A percentile compares a stretch with the other conserved stretches of the same genome.
phyloP scores from a whole-genome alignment of 108 stramenopile species.

The Nannochloropsis salina region DNA sequence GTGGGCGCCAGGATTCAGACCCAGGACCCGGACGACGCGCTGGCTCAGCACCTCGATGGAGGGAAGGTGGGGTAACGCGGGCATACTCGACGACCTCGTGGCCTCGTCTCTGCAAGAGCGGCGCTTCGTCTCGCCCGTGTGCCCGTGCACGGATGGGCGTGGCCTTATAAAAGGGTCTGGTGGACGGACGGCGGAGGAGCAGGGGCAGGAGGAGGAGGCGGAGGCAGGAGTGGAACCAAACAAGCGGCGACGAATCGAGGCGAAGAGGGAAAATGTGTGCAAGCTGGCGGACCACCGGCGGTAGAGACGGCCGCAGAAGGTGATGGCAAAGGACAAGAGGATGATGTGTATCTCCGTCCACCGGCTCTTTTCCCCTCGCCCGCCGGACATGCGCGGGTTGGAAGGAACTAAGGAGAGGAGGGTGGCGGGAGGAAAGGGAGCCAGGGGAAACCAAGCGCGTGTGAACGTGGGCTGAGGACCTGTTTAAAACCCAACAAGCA shows the following conservation, averaged over 20 bases:
- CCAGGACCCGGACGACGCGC: background rate
- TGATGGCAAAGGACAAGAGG: background rate
- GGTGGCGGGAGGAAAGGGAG: too few relatives aligned
- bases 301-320: background rate
- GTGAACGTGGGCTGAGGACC: too few relatives aligned
- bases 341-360: background rate
- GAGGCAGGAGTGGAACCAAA: background rate
- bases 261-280: background rate
- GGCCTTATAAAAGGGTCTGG: background rate
- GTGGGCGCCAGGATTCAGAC: constrained; percentile 25
- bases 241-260: background rate
- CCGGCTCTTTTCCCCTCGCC: background rate
- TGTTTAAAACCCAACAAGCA: too few relatives aligned
- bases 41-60: background rate
- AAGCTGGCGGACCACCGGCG: background rate
- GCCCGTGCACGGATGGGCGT: too few relatives aligned
- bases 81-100: background rate
- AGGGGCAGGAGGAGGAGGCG: background rate
- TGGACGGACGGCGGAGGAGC: background rate
- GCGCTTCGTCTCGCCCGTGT: background rate
- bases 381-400: too few relatives aligned
- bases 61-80: constrained; percentile 12
- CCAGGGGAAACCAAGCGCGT: too few relatives aligned
- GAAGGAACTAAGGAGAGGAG: too few relatives aligned
- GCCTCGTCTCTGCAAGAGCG: background rate